These are phyloP conservation scores for Ophiostoma piceae DNA, from an alignment of 2,329 filamentous ascomycete species.

Conservation along the genomic window DNA sequence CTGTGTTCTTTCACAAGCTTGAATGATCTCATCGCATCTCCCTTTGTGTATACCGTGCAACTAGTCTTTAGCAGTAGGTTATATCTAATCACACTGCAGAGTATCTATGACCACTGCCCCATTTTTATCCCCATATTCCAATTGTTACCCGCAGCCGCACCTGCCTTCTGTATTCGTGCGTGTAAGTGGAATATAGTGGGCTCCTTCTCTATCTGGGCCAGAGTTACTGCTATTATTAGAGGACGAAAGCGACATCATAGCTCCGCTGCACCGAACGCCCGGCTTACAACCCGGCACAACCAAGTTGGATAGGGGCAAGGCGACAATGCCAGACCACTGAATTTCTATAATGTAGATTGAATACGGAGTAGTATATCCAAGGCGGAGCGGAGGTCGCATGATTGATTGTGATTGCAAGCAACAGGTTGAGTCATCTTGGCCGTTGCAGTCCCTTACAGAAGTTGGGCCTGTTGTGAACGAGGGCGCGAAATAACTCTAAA, in stretches of 20 bases:
- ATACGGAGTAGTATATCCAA: background rate
- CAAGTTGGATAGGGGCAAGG: background rate
- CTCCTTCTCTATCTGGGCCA: background rate
- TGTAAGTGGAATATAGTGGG: constrained; percentile 17
- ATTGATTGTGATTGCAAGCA: background rate
- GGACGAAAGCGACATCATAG: background rate
- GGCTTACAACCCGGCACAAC: constrained; percentile 17
- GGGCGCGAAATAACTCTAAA: background rate
- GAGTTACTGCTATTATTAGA: background rate
- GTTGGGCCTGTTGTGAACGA: background rate
- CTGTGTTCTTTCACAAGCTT: constrained; percentile 1
- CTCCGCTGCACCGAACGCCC: constrained; percentile 26
- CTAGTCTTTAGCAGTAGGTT: background rate
- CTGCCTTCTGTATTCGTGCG: constrained; percentile 9
- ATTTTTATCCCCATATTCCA: background rate
- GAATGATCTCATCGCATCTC: background rate
- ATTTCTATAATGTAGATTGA: background rate
- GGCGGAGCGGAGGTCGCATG: background rate
- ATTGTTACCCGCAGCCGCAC: constrained; percentile 8
- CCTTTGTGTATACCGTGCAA: background rate
- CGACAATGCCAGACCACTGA: background rate
- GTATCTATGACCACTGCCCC: background rate
- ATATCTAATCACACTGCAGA: background rate
- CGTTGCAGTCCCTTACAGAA: background rate
- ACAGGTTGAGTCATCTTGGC: background rate